These are phyloP conservation scores for Bryoglossum gracile DNA, from an alignment of 495 filamentous ascomycete species.

Conservation along the genomic window DNA sequence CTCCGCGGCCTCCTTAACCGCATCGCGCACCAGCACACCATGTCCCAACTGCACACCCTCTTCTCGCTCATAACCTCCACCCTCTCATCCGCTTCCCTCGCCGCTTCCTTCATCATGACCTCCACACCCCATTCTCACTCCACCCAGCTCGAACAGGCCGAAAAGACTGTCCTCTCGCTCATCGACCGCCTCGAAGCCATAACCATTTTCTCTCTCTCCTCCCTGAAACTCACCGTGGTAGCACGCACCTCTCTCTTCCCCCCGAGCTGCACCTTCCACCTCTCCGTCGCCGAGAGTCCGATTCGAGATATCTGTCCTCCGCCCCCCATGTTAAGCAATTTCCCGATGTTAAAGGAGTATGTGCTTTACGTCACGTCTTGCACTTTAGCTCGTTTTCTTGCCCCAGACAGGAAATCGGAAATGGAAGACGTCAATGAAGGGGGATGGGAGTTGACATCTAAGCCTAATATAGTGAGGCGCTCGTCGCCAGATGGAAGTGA, in stretches of 20 bases:
- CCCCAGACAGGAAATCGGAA: background rate
- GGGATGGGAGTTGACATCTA: background rate
- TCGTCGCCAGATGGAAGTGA: background rate
- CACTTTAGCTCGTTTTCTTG: constrained; percentile 11
- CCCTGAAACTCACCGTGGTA: constrained; percentile 32
- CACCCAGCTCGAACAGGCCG: constrained; percentile 22
- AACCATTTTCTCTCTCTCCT: constrained; percentile 35
- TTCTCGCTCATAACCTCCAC: constrained; percentile 32
- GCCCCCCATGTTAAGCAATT: background rate
- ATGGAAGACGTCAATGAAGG: background rate
- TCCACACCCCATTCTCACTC: constrained; percentile 8
- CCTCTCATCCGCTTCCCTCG: constrained; percentile 37
- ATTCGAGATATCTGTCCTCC: constrained; percentile 26
- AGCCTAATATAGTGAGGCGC: constrained; percentile 4
- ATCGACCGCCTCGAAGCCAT: constrained; percentile 37
- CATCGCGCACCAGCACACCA: constrained; percentile 49
- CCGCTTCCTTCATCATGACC: background rate
- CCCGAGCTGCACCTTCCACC: constrained; percentile 33
- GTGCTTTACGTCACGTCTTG: constrained; percentile 17
- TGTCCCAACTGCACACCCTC: constrained; percentile 32
- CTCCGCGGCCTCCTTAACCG: constrained; percentile 60
- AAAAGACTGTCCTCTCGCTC: constrained; percentile 35
- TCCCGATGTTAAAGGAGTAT: constrained; percentile 14
- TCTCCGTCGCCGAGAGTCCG: constrained; percentile 39
- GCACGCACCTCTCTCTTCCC: constrained; percentile 20